Evolutionary conservation across 108 stramenopile genomes (phyloP).

Genomic region (Nitzschia sp.): DNA sequence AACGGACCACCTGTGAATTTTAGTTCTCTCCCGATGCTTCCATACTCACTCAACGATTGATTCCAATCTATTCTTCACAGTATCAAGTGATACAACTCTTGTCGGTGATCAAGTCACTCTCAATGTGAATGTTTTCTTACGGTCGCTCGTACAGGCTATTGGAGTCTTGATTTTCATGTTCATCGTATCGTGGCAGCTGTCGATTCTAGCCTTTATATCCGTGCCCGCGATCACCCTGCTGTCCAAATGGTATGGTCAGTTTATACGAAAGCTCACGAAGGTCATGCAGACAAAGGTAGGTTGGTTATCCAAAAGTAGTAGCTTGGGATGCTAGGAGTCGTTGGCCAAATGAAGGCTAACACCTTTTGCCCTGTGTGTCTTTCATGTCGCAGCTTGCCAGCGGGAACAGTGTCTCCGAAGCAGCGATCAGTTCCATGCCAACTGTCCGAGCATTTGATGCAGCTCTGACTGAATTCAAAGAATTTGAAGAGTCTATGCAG

Average conservation of each 20-base stretch:
- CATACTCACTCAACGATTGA: not conserved
- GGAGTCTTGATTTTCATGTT: conserved; percentile 86
- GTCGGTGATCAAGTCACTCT: conserved; percentile 86
- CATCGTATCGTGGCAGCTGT: conserved; percentile 68
- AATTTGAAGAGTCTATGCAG: conserved; percentile 52
- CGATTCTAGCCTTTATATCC: conserved; percentile 75
- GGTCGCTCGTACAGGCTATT: conserved; percentile 71
- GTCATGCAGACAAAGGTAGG: conserved; percentile 69
- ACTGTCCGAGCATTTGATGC: conserved; percentile 86
- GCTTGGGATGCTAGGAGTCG: too few relatives aligned
- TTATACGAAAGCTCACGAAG: conserved; percentile 70
- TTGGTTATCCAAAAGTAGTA: too few relatives aligned
- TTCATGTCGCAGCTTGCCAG: conserved; percentile 53
- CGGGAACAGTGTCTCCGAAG: conserved; percentile 74
- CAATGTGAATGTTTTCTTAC: conserved; percentile 83
- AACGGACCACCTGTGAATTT: not conserved
- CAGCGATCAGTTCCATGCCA: conserved; percentile 69
- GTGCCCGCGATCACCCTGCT: conserved; percentile 78
- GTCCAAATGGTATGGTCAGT: conserved; percentile 75
- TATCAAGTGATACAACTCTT: conserved; percentile 76
- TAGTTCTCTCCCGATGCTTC: not conserved
- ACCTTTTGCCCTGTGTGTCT: not conserved
- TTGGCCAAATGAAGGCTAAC: too few relatives aligned
- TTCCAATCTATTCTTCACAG: not conserved
- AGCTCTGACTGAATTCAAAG: conserved; percentile 53